phyloP scores from a whole-genome alignment of 441 rosid species.

The Mallotus repandus region DNA sequence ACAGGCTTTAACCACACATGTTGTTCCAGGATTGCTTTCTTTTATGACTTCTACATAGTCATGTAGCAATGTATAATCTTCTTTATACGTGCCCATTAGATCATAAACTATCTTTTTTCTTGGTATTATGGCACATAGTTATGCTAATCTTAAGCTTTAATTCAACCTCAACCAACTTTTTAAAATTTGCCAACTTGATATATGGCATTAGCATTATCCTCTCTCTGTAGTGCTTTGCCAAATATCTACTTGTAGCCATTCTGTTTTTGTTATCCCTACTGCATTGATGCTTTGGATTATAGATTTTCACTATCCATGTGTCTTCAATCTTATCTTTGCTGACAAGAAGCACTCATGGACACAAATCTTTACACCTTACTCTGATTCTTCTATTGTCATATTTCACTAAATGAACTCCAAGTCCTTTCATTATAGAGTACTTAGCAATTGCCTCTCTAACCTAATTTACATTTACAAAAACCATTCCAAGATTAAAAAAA shows the following conservation, averaged over 20 bases:
- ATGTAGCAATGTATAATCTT: neutral
- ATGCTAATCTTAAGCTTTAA: too few relatives aligned
- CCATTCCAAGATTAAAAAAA: neutral
- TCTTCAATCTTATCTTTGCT: neutral
- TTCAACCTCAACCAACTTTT: neutral
- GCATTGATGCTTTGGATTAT: neutral
- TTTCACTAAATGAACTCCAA: neutral
- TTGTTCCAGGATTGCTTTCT: neutral
- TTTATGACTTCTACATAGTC: neutral
- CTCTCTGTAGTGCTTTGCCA: neutral
- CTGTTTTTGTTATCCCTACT: neutral
- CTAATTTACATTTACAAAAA: conserved; percentile 23
- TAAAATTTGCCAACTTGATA: neutral
- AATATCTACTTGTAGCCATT: neutral
- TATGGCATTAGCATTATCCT: neutral
- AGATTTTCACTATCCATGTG: neutral
- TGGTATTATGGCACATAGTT: neutral
- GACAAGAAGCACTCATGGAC: neutral
- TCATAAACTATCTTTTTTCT: neutral
- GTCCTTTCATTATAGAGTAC: neutral
- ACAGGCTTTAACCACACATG: neutral
- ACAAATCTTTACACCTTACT: neutral
- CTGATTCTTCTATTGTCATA: neutral
- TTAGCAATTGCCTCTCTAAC: conserved; percentile 40
- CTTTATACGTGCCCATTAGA: neutral